Conservation (phyloP, 345 rosid species). For the Hibiscus tridactylites region DNA sequence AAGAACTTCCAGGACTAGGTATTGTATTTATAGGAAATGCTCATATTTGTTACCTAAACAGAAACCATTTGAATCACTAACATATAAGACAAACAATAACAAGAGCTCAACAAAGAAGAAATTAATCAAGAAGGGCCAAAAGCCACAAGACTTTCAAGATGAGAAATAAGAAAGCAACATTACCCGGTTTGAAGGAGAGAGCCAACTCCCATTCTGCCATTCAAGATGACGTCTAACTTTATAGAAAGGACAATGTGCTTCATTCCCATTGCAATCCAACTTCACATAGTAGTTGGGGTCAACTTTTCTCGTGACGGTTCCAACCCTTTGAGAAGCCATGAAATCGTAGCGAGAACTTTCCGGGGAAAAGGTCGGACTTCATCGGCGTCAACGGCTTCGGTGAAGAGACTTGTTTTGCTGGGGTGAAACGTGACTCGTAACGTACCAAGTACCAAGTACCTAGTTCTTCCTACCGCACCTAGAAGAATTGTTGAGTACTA, state of each 20-base stretch:
- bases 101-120: neutral
- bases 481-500: constrained; percentile 15
- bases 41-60: neutral
- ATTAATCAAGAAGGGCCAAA: neutral
- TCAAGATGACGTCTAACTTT: constrained; percentile 22
- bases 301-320: constrained; percentile 15
- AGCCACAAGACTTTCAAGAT: neutral
- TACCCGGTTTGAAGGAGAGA: constrained; percentile 13
- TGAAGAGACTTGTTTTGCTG: constrained; percentile 8
- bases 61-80: neutral
- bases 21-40: neutral
- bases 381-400: constrained; percentile 15
- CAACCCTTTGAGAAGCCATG: constrained; percentile 9
- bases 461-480: constrained; percentile 18
- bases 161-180: neutral
- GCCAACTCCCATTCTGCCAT: constrained; percentile 19
- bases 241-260: constrained; percentile 13
- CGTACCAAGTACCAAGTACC: constrained; percentile 21
- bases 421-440: constrained; percentile 15
- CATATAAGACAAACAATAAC: neutral
- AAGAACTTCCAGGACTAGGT: neutral
- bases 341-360: neutral
- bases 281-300: constrained; percentile 18
- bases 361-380: constrained; percentile 22
- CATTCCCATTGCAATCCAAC: constrained; percentile 15